Evolutionary conservation across 768 basidiomycete species (phyloP).

Genomic region (Exsudoporus frostii): DNA sequence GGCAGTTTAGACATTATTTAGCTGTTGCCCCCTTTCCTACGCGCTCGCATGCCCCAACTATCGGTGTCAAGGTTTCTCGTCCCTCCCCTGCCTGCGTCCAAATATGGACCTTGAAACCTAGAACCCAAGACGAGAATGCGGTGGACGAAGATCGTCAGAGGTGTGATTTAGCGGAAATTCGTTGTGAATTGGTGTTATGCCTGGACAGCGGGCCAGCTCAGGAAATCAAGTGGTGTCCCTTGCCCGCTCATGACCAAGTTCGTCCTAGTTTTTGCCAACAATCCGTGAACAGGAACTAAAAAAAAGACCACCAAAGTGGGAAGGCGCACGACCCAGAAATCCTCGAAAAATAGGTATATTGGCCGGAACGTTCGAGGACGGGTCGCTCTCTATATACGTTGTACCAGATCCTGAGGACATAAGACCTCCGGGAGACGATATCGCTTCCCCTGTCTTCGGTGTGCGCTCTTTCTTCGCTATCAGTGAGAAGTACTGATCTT

Average conservation of each 20-base stretch:
- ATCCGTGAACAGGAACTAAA: not conserved
- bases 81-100: constrained; percentile 74
- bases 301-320: constrained; percentile 13
- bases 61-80: constrained; percentile 56
- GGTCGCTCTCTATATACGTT: constrained; percentile 72
- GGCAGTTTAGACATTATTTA: constrained; percentile 69
- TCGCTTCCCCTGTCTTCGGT: constrained; percentile 48
- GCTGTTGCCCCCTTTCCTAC: constrained; percentile 78
- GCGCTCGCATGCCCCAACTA: constrained; percentile 55
- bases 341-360: constrained; percentile 75
- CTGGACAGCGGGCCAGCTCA: constrained; percentile 76
- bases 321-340: constrained; percentile 16
- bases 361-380: constrained; percentile 85
- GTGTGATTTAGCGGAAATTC: constrained; percentile 37
- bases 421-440: constrained; percentile 25
- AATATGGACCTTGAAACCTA: constrained; percentile 66
- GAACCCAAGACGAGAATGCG: constrained; percentile 4
- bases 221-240: constrained; percentile 90
- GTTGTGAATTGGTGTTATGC: constrained; percentile 84
- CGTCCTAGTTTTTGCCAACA: constrained; percentile 14
- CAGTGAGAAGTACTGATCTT: not conserved
- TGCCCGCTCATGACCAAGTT: constrained; percentile 71
- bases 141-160: constrained; percentile 26
- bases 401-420: constrained; percentile 76
- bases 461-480: constrained; percentile 14